Base-by-base conservation (phyloP, 306 rosid genomes). In the Sechiopsis laciniata region DNA sequence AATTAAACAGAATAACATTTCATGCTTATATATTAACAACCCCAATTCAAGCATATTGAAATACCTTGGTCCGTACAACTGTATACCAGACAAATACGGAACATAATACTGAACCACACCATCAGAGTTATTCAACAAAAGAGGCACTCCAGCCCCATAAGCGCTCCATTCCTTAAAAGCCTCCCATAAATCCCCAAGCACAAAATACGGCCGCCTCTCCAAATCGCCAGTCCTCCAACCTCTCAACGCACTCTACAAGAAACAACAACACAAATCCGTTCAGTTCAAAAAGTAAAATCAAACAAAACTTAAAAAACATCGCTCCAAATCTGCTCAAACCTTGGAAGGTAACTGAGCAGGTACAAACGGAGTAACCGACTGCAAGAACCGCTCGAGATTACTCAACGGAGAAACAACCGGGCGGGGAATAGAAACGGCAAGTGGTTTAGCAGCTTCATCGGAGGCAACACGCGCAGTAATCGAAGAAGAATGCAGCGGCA, bases 371-470 rank as follows among this genome's bases (percentile, higher is more conserved):
- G 85, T 83, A 83, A 88, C 80, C 78, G 97, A 80, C 72, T 67
- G 84, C 88, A 90, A 79, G 79, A 92, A 85, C 69, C 81, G 89
- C 55, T 88, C 85, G 29, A 92, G 82, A 82, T 92, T 92, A 78
- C 92, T 88, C 69, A 76, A 74, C 7, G 37, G 53, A 5, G 78
- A 75, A 54, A 75, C 78, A 32, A 50, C 71, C 13, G 66, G 35
- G 3, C 35, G 35, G 58, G 19, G 32, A 42, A 45, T 37, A 48
- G 77, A 32, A 62, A 10, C 3, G 29, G 67, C 9, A 51, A 75
- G 17, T 78, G 74, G 15, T 70, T 70, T 51, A 70, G 55, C 78
- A 8, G 68, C 51, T 76, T 80, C 85, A 0, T 77, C 83, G 1
- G 79, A 76, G 20, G 61, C 89, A 16, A 26, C 29, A 26, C 29